Base-by-base conservation (phyloP, 2,329 filamentous ascomycete genomes). In the Arthrobotrys iridis region DNA sequence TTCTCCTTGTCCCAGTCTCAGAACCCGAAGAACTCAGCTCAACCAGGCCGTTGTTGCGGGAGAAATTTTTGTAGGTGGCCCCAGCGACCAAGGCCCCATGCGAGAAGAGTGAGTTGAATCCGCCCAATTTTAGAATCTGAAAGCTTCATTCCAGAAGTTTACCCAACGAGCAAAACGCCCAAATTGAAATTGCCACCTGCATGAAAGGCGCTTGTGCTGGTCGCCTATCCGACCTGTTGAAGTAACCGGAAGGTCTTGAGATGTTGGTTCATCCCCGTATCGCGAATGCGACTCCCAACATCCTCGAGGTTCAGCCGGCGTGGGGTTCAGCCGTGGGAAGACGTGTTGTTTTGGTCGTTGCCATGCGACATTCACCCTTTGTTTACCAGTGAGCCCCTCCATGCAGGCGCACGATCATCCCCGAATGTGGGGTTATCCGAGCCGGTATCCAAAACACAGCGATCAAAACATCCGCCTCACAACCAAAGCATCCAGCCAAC, bases 341-440 rank as follows among this genome's bases (percentile, higher is more conserved):
- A 74, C 70, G 70, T 67, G 70, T 74, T 74, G 70, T 74, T 74
- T 74, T 60, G 43, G 37, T 46, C 24, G 70, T 74, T 67, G 63
- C 70, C 62, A 74, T 67, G 43, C 62, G 37, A 63, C n/a, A n/a
- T n/a, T n/a, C n/a, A n/a, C n/a, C n/a, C n/a, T n/a, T n/a, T n/a
- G n/a, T n/a, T n/a, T n/a, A n/a, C n/a, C n/a, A n/a, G n/a, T n/a
- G n/a, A n/a, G 26, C 70, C 70, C 70, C 70, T 66, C 62, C 62
- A 63, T 57, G 28, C 35, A 65, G 30, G 48, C 26, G 40, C 45
- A 37, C 45, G 55, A 33, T 48, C 48, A 28, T 46, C 37, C 43
- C 62, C 22, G 30, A 48, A 58, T 66, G 70, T 66, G 70, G 70
- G 70, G 70, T 66, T 62, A 45, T 58, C 64, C 50, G 65, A 57